Percentiles rank a stretch among this genome's conserved stretches.
These are phyloP conservation scores for Talaromyces sp. DNA, from an alignment of 2,329 filamentous ascomycete species.

Conservation along the genomic window DNA sequence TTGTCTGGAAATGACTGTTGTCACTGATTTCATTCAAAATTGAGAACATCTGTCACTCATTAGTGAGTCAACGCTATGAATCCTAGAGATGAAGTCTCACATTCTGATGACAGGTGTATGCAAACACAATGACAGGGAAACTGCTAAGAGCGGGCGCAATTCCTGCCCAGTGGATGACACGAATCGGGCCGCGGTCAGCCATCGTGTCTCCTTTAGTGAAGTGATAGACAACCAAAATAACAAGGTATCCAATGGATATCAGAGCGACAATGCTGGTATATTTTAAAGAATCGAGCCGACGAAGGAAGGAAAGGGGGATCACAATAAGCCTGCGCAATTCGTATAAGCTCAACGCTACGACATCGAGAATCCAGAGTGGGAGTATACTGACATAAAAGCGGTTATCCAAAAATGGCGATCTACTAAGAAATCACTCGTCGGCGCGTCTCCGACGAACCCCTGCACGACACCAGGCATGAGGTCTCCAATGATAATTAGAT, in stretches of 20 bases:
- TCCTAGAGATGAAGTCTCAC: slow-evolving; percentile 43
- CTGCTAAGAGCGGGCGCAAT: slow-evolving; percentile 75
- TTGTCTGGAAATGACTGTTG: slow-evolving; percentile 73
- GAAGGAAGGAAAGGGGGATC: slow-evolving; percentile 88
- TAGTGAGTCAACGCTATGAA: slow-evolving; percentile 19
- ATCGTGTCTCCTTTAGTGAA: slow-evolving; percentile 75
- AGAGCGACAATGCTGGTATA: slow-evolving; percentile 92
- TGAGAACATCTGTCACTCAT: slow-evolving; percentile 76
- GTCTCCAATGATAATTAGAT: slow-evolving; percentile 97
- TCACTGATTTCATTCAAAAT: slow-evolving; percentile 92
- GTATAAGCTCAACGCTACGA: slow-evolving; percentile 21
- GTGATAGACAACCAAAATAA: slow-evolving; percentile 89
- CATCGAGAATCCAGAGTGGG: neutral
- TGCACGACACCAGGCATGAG: slow-evolving; percentile 91
- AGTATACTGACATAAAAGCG: slow-evolving; percentile 73
- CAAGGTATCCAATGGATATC: slow-evolving; percentile 88
- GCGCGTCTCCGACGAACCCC: slow-evolving; percentile 67
- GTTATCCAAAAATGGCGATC: slow-evolving; percentile 98
- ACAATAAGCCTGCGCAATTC: slow-evolving; percentile 65
- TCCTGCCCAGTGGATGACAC: slow-evolving; percentile 73
- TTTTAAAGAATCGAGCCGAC: slow-evolving; percentile 89
- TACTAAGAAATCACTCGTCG: slow-evolving; percentile 67
- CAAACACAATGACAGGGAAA: slow-evolving; percentile 93
- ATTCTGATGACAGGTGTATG: slow-evolving; percentile 99
- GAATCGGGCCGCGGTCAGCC: slow-evolving; percentile 68